Evolutionary conservation across 2,329 filamentous ascomycete species (phyloP), one percentile per base, ranked within the genome.

Genomic region (Xylaria sp.): DNA sequence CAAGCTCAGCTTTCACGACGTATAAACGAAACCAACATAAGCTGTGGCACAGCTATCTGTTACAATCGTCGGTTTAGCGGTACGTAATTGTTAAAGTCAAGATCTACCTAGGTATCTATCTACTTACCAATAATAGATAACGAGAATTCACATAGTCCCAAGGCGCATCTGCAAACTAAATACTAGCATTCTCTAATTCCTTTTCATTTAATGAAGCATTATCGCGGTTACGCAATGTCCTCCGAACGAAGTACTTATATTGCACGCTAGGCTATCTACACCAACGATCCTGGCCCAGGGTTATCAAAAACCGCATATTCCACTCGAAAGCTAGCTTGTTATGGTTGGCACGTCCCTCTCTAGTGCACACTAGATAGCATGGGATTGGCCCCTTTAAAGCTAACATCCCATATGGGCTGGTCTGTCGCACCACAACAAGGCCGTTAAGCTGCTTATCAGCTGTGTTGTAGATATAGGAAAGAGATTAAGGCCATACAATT

Each of bases 381-480:
- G 3, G 23, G 8, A 25, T 12, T 7, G 20, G n/a, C n/a, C 36
- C 36, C n/a, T 15, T 6, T 63, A 15, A 15, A 39, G 39, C 36
- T 31, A 62, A 62, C 52, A 66, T 49, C 43, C 41, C 58, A 43
- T 36, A 25, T 57, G 51, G 10, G 28, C 52, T 41, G 23, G 49
- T 31, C 43, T 20, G 18, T 33, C 18, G 23, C 33, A 36, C 46
- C 43, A 59, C 41, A 36, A 52, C 18, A 5, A 20, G 7, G 25
- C 43, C 36, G 2, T 23, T 55, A n/a, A 28, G 43, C 10, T 43
- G 15, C 23, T 13, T 36, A 18, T 59, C 23, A 18, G 36, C 51
- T 33, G 15, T 65, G 20, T 8, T 59, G 18, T 43, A 18, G 23
- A 33, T 15, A 20, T 59, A 18, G 13, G 18, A 25, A 3, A 23